These are phyloP conservation scores for Neophaeococcomyces aloes DNA, from an alignment of 2,329 filamentous ascomycete species.

Conservation along the genomic window DNA sequence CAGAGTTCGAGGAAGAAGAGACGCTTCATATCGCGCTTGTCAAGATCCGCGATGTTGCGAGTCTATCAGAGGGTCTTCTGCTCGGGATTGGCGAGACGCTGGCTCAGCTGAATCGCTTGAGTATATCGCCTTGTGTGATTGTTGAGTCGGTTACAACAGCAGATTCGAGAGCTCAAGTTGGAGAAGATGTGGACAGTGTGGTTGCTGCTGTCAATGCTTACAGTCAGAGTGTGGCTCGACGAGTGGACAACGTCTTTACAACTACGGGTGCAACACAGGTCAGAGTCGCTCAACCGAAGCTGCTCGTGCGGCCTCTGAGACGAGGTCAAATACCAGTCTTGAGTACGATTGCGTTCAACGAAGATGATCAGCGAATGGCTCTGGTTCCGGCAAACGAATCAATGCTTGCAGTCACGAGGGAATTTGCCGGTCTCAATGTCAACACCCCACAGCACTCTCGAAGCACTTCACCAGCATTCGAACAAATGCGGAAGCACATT, in stretches of 20 bases:
- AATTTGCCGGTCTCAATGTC: conserved; percentile 59
- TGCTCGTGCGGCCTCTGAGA: conserved; percentile 55
- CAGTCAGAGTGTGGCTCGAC: conserved; percentile 56
- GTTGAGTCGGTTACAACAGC: conserved; percentile 44
- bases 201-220: conserved; percentile 63
- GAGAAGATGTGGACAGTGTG: conserved; percentile 60
- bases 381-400: conserved; percentile 51
- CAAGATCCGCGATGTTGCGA: conserved; percentile 66
- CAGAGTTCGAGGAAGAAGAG: conserved; percentile 31
- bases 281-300: conserved; percentile 33
- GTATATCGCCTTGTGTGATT: conserved; percentile 71
- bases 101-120: conserved; percentile 69
- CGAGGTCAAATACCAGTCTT: conserved; percentile 62
- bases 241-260: conserved; percentile 51
- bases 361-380: conserved; percentile 38
- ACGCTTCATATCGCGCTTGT: conserved; percentile 70
- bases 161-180: conserved; percentile 37
- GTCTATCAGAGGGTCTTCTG: conserved; percentile 57
- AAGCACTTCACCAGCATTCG: conserved; percentile 24
- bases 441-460: conserved; percentile 36
- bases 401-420: conserved; percentile 64
- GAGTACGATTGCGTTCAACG: conserved; percentile 51
- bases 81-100: conserved; percentile 72
- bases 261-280: conserved; percentile 29
- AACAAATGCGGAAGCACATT: conserved; percentile 36